A percentile compares a stretch with the other conserved stretches of the same genome.
phyloP scores from a whole-genome alignment of 345 rosid genomes.

The Eucalyptus virginea region DNA sequence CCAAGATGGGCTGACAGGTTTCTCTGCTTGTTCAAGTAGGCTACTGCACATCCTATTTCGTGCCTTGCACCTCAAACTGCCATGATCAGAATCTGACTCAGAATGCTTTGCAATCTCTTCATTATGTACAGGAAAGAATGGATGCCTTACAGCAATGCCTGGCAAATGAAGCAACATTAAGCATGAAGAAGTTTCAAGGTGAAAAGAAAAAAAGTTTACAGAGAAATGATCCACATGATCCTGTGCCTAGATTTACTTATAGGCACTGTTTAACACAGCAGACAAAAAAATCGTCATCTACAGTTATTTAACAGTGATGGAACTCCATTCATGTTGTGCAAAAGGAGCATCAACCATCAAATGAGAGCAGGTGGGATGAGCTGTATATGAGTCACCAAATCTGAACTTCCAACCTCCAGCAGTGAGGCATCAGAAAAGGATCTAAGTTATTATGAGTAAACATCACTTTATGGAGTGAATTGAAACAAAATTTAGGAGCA shows the following conservation, averaged over 20 bases:
- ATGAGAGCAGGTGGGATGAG: not conserved
- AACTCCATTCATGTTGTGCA: not conserved
- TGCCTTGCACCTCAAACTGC: conserved; percentile 1
- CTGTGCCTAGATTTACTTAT: not conserved
- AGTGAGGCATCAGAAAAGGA: not conserved
- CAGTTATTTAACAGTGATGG: not conserved
- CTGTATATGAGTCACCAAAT: not conserved
- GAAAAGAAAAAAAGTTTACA: not conserved
- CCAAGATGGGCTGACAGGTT: conserved; percentile 16
- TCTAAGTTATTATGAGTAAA: not conserved
- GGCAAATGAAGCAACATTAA: not conserved
- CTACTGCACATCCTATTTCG: conserved; percentile 54
- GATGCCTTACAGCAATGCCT: conserved; percentile 11
- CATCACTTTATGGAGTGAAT: not conserved
- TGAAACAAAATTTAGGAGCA: not conserved
- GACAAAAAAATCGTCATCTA: not conserved
- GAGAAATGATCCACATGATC: not conserved
- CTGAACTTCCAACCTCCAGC: not conserved
- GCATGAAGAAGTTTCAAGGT: not conserved
- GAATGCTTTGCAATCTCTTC: conserved; percentile 21
- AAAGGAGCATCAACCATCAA: not conserved
- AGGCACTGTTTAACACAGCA: not conserved
- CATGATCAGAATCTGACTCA: conserved; percentile 9
- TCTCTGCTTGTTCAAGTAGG: conserved; percentile 14
- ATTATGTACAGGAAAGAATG: not conserved